A percentile compares a stretch with the other conserved stretches of the same genome.
Conservation (phyloP, 2,329 filamentous ascomycete genomes). For the Trichophyton equinum region DNA sequence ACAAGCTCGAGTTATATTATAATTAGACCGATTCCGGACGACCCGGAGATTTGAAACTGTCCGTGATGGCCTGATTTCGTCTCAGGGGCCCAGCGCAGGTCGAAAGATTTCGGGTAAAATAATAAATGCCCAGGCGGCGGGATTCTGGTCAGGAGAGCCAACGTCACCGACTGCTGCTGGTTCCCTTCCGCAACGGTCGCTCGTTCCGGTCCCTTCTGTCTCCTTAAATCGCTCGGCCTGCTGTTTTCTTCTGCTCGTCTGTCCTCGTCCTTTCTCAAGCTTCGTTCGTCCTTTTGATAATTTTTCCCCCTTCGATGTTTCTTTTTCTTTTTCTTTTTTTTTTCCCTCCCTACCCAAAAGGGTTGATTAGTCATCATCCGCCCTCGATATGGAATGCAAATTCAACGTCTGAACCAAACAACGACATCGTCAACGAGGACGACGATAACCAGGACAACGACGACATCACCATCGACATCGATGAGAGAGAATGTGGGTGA, state of each 20-base stretch:
- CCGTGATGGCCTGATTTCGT: constrained; percentile 4
- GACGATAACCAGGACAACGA: not conserved
- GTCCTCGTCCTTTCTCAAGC: not conserved
- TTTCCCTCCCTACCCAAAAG: not conserved
- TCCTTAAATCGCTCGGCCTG: not conserved
- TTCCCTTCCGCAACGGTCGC: not conserved
- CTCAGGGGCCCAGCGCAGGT: not conserved
- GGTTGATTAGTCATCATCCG: not conserved
- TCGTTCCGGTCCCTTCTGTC: not conserved
- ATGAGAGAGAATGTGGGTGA: not conserved
- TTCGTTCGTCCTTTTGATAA: not conserved
- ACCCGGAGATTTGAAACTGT: constrained; percentile 3
- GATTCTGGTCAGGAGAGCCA: not conserved
- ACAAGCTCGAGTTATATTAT: not conserved
- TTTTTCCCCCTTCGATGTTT: not conserved
- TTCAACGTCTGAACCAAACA: not conserved
- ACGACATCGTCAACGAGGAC: not conserved
- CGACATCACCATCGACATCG: not conserved
- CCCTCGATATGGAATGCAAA: not conserved
- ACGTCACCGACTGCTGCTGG: not conserved
- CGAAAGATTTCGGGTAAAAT: not conserved
- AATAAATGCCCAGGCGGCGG: not conserved
- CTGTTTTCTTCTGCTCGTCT: not conserved
- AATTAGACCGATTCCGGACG: constrained; percentile 2
- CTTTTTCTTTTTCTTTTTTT: not conserved